Percentiles rank a stretch among this genome's conserved stretches.
phyloP scores from a whole-genome alignment of 2,329 filamentous ascomycete species.

The Sarocladiaceae sp. region DNA sequence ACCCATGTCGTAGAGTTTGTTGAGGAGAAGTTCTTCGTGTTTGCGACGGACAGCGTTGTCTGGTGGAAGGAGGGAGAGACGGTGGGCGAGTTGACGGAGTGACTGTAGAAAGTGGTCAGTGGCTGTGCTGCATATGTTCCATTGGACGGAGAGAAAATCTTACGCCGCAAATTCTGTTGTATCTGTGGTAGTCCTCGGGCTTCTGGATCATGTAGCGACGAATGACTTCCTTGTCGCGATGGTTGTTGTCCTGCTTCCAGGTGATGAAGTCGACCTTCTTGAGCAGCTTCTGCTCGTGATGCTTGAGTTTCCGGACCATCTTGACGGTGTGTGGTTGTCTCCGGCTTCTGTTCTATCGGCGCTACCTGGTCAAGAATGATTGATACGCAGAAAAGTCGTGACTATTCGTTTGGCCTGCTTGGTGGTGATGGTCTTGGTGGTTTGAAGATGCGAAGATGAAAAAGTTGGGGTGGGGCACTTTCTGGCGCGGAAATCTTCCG shows the following conservation, averaged over 20 bases:
- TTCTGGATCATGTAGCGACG: constrained; percentile 90
- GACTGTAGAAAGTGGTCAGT: constrained; percentile 43
- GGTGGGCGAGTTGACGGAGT: constrained; percentile 86
- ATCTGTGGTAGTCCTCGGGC: constrained; percentile 74
- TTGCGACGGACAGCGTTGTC: constrained; percentile 74
- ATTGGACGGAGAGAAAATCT: constrained; percentile 29
- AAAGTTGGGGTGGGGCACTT: constrained; percentile 10
- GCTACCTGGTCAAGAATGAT: neutral
- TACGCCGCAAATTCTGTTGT: constrained; percentile 65
- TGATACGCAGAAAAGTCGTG: no score
- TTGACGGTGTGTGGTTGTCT: constrained; percentile 20
- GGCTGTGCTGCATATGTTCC: neutral
- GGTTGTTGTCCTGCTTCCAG: constrained; percentile 83
- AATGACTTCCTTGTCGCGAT: constrained; percentile 76
- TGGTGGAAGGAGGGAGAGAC: constrained; percentile 76
- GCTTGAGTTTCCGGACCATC: constrained; percentile 95
- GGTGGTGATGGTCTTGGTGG: neutral
- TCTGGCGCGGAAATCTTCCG: constrained; percentile 4
- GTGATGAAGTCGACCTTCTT: constrained; percentile 91
- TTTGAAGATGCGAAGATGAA: neutral
- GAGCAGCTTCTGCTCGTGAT: constrained; percentile 95
- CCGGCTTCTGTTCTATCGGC: neutral
- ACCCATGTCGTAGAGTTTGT: constrained; percentile 92
- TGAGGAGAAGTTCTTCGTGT: constrained; percentile 80
- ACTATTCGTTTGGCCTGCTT: neutral